Conservation (phyloP, 768 basidiomycete genomes). For the Lactarius indigo region DNA sequence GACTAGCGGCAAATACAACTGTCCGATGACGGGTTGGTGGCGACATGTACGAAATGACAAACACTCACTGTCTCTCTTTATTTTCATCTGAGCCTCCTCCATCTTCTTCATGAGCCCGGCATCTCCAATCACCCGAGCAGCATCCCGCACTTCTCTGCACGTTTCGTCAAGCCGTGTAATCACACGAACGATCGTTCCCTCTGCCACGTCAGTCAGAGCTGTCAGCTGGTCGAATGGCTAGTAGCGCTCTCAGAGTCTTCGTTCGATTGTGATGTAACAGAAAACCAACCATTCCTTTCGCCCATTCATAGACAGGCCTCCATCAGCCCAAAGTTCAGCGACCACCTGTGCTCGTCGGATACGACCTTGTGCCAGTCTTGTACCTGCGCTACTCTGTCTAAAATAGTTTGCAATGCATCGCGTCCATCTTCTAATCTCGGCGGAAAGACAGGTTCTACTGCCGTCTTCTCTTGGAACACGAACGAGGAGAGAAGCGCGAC, state of each 20-base stretch:
- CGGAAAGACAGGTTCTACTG: slow-evolving; percentile 79
- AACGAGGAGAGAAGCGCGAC: slow-evolving; percentile 95
- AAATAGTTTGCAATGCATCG: slow-evolving; percentile 72
- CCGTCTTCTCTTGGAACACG: slow-evolving; percentile 98
- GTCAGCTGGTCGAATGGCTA: slow-evolving; percentile 97
- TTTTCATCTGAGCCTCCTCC: slow-evolving; percentile 91
- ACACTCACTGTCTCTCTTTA: slow-evolving; percentile 91
- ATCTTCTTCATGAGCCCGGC: slow-evolving; percentile 95
- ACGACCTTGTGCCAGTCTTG: slow-evolving; percentile 79
- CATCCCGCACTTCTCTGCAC: slow-evolving; percentile 94
- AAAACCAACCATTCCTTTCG: slow-evolving; percentile 86
- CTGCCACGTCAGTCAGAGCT: slow-evolving; percentile 86
- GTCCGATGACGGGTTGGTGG: background rate
- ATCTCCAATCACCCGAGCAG: slow-evolving; percentile 96
- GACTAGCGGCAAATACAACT: slow-evolving; percentile 86
- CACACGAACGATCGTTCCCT: slow-evolving; percentile 95
- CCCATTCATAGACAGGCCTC: slow-evolving; percentile 99
- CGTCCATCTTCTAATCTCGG: slow-evolving; percentile 77
- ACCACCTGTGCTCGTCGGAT: slow-evolving; percentile 71
- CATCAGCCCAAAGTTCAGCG: slow-evolving; percentile 84
- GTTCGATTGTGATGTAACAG: background rate
- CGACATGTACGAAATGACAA: background rate
- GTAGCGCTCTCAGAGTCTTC: background rate
- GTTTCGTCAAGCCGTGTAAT: slow-evolving; percentile 97
- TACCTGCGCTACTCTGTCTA: slow-evolving; percentile 71